Evolutionary conservation across 78 protist genomes (phyloP).

Genomic region (Guillardia theta): DNA sequence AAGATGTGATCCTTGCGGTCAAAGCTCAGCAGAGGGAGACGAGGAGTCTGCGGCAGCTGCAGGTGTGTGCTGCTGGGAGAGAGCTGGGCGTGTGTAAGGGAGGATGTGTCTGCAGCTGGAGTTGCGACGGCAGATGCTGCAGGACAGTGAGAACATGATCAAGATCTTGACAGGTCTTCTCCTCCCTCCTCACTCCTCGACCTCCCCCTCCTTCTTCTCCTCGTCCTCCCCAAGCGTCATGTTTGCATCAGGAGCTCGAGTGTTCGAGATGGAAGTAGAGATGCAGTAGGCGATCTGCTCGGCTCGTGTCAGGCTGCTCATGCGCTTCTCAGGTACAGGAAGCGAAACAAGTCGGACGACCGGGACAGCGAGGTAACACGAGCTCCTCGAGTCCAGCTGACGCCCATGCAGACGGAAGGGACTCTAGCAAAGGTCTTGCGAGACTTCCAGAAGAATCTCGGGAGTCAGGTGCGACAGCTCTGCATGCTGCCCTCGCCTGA

Average conservation of each 20-base stretch:
- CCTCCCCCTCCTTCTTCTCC: no score
- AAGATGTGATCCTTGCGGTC: not conserved
- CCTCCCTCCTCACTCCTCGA: no score
- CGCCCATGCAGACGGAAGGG: not conserved
- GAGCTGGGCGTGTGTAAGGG: not conserved
- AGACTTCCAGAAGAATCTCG: not conserved
- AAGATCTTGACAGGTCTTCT: not conserved
- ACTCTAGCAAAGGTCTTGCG: not conserved
- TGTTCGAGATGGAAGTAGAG: not conserved
- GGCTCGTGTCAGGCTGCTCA: no score
- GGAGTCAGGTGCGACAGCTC: no score
- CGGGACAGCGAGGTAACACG: no score
- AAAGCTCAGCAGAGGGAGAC: not conserved
- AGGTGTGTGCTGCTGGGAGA: not conserved
- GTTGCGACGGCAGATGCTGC: not conserved
- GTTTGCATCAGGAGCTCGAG: not conserved
- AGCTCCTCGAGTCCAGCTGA: no score
- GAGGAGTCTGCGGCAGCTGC: not conserved
- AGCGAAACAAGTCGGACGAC: no score
- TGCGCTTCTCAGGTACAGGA: no score
- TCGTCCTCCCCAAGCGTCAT: no score
- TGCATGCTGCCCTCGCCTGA: no score
- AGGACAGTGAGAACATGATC: not conserved
- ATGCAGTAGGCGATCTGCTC: no score
- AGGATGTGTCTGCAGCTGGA: not conserved